Conservation (phyloP, 805 yeast genomes). For the Hanseniaspora lindneri region DNA sequence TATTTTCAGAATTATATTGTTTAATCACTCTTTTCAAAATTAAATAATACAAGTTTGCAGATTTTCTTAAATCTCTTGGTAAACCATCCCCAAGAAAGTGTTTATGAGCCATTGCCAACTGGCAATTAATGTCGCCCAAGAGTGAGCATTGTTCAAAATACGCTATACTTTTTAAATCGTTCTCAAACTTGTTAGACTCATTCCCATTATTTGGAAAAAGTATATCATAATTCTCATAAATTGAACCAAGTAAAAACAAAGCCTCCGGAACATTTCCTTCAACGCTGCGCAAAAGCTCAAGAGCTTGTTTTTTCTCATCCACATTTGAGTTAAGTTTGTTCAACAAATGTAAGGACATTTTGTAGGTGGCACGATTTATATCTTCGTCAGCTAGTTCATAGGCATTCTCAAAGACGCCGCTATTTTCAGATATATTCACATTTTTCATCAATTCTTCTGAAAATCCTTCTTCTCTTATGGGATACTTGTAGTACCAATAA, state of each 20-base stretch:
- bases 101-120: conserved; percentile 9
- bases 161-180: neutral
- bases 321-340: conserved; percentile 4
- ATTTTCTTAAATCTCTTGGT: neutral
- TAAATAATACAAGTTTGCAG: neutral
- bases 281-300: neutral
- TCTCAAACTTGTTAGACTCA: neutral
- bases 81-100: conserved; percentile 1
- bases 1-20: neutral
- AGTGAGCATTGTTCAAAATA: conserved; percentile 7
- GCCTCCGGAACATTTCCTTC: conserved; percentile 4
- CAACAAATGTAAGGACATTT: too few species aligned
- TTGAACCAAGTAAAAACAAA: conserved; percentile 7
- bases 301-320: neutral
- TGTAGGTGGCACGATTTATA: too few species aligned
- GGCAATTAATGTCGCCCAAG: conserved; percentile 2
- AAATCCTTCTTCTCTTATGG: neutral
- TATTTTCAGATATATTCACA: too few species aligned
- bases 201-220: neutral
- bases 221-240: conserved; percentile 12
- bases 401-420: too few species aligned
- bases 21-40: conserved; percentile 3
- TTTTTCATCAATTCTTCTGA: neutral
- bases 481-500: neutral
- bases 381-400: too few species aligned